These are phyloP conservation scores for Diospyros lotus DNA, from an alignment of 148 eudicot genomes.

Conservation along the genomic window DNA sequence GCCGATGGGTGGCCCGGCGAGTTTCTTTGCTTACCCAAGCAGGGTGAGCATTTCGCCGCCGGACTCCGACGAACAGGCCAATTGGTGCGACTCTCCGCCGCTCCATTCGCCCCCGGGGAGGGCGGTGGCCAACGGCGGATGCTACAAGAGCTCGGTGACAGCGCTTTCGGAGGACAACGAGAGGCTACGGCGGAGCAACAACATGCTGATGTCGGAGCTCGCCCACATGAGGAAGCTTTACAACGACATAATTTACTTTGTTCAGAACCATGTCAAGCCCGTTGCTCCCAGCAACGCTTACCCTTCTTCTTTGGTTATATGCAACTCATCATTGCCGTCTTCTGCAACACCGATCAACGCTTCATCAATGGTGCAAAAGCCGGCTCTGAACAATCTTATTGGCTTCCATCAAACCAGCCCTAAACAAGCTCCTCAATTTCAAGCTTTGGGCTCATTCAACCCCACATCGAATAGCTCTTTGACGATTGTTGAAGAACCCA, in stretches of 20 bases:
- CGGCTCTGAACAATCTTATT: constrained; percentile 14
- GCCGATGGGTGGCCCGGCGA: not conserved
- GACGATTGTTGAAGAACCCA: not conserved
- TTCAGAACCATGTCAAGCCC: constrained; percentile 88
- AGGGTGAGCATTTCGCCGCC: constrained; percentile 61
- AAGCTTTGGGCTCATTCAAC: not conserved
- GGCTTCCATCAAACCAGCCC: constrained; percentile 15
- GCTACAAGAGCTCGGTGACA: constrained; percentile 19
- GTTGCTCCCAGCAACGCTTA: constrained; percentile 37
- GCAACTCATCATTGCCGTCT: not conserved
- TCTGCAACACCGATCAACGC: not conserved
- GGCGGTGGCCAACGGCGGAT: not conserved
- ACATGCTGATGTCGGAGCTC: constrained; percentile 67
- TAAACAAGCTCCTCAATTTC: not conserved
- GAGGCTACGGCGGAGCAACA: constrained; percentile 63
- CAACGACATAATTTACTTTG: constrained; percentile 82
- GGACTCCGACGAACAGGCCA: constrained; percentile 41
- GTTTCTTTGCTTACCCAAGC: constrained; percentile 34
- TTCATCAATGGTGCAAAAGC: constrained; percentile 11
- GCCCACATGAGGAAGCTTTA: constrained; percentile 84
- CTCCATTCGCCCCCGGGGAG: constrained; percentile 6
- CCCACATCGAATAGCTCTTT: not conserved
- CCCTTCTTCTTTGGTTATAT: not conserved
- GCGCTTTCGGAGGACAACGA: constrained; percentile 77
- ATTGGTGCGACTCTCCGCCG: constrained; percentile 39